Evolutionary conservation across 139 green algal genomes (phyloP).

Genomic region (Astrephomene gubernaculifera): DNA sequence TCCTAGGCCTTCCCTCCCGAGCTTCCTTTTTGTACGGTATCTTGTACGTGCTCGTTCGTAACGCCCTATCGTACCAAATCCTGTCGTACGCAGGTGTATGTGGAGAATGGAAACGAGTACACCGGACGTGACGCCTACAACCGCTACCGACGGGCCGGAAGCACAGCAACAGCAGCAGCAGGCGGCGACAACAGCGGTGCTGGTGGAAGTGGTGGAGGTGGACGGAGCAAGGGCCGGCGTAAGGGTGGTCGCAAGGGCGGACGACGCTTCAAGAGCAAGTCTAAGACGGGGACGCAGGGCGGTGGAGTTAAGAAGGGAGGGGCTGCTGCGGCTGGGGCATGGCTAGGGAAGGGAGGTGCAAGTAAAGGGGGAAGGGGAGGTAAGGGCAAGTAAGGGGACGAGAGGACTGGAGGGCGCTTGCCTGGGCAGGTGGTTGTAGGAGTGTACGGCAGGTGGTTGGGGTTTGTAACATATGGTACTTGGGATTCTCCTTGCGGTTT

Average conservation of each 20-base stretch:
- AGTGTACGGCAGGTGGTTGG: too few relatives aligned
- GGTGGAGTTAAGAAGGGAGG: not conserved
- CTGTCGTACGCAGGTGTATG: slow-evolving; percentile 14
- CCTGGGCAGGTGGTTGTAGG: too few relatives aligned
- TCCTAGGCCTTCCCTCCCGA: not conserved
- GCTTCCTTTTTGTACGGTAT: not conserved
- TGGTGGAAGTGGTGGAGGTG: too few relatives aligned
- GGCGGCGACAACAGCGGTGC: not conserved
- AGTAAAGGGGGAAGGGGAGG: not conserved
- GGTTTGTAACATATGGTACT: too few relatives aligned
- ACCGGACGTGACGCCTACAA: slow-evolving; percentile 3
- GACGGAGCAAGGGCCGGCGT: not conserved
- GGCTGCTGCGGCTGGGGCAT: not conserved
- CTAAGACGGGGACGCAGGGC: not conserved
- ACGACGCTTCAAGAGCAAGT: not conserved
- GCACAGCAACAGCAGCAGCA: not conserved
- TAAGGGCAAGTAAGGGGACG: slow-evolving; percentile 9
- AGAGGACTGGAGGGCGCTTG: too few relatives aligned
- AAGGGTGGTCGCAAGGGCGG: slow-evolving; percentile 10
- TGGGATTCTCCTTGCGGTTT: too few relatives aligned
- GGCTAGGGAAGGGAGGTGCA: slow-evolving; percentile 14
- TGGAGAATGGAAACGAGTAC: slow-evolving; percentile 30
- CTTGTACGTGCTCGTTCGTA: not conserved
- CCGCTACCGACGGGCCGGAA: not conserved
- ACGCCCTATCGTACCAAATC: not conserved